phyloP scores from a whole-genome alignment of 73 alveolate genomes.

The Tetrahymena thermophila region DNA sequence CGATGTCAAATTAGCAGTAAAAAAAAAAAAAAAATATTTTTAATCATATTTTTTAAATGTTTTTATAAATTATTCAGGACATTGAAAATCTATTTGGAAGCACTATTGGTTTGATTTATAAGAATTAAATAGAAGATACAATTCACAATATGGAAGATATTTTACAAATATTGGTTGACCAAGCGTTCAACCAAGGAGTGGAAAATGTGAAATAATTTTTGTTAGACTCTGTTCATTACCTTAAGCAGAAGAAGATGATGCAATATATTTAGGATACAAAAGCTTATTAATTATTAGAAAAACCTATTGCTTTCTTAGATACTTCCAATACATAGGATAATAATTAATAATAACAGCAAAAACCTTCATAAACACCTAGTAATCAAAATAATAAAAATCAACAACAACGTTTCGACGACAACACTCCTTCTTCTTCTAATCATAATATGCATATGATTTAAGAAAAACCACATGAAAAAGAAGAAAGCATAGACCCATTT shows the following conservation, averaged over 20 bases:
- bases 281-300: neutral
- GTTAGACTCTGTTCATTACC: neutral
- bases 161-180: neutral
- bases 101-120: neutral
- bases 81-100: neutral
- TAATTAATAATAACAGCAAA: neutral
- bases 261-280: neutral
- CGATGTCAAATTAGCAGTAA: conserved; percentile 13
- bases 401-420: neutral
- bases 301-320: neutral
- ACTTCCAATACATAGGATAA: neutral
- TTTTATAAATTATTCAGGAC: neutral
- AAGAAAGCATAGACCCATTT: neutral
- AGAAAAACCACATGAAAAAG: neutral
- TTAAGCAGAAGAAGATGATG: neutral
- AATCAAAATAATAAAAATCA: neutral
- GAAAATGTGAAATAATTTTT: neutral
- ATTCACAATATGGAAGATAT: neutral
- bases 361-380: neutral
- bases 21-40: neutral
- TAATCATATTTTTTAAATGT: neutral
- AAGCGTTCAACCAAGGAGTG: neutral
- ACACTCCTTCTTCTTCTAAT: neutral
- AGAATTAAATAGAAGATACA: neutral
- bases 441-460: neutral